Conservation (phyloP, 805 yeast species). For the Hanseniaspora lindneri region DNA sequence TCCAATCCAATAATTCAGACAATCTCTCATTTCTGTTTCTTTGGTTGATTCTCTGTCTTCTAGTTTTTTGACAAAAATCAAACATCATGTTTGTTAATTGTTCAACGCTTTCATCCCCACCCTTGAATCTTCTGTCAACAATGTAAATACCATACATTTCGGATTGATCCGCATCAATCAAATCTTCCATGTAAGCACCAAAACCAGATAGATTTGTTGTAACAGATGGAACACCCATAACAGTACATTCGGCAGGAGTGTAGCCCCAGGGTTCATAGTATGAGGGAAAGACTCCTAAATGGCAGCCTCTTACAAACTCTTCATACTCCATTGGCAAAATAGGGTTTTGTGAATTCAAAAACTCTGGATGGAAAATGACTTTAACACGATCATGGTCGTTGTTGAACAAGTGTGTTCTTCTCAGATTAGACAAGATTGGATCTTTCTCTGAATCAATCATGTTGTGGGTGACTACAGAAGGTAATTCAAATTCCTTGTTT, state of each 20-base stretch:
- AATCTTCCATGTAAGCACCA: conserved; percentile 97
- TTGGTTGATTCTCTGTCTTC: conserved; percentile 95
- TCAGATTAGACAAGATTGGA: conserved; percentile 81
- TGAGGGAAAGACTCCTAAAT: conserved; percentile 94
- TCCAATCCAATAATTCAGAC: conserved; percentile 91
- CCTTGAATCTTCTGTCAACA: conserved; percentile 85
- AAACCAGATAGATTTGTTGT: conserved; percentile 93
- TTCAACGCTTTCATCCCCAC: conserved; percentile 84
- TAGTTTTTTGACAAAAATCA: conserved; percentile 74
- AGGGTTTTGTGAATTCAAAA: conserved; percentile 87
- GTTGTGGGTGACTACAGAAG: conserved; percentile 94
- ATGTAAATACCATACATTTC: conserved; percentile 94
- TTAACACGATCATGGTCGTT: conserved; percentile 83
- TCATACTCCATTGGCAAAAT: conserved; percentile 87
- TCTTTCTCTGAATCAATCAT: conserved; percentile 87
- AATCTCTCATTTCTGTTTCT: conserved; percentile 93
- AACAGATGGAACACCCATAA: conserved; percentile 97
- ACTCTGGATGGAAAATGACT: conserved; percentile 95
- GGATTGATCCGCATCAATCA: conserved; percentile 68
- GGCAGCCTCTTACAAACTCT: conserved; percentile 96
- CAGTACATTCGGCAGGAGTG: conserved; percentile 98
- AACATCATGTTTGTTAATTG: conserved; percentile 84
- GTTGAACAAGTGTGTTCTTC: conserved; percentile 85
- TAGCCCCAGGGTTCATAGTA: conserved; percentile 99
- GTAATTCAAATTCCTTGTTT: conserved; percentile 57